Evolutionary conservation across 129 eudicot genomes (phyloP).

Genomic region (Flaveria linearis): DNA sequence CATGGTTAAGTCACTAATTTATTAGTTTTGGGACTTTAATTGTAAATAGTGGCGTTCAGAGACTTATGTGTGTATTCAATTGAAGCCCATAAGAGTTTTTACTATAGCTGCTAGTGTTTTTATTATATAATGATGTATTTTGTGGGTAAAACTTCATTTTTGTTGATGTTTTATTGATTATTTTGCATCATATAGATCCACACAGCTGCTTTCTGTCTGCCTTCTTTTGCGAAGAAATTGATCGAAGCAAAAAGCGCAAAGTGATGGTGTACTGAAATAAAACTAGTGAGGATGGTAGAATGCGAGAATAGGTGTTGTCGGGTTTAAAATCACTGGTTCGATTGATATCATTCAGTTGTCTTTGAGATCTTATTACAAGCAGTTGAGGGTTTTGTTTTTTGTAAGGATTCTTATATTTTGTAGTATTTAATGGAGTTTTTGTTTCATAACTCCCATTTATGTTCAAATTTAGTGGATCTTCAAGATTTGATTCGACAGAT

Average conservation of each 20-base stretch:
- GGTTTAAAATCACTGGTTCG: not conserved
- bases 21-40: not conserved
- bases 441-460: not conserved
- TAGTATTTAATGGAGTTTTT: slow-evolving; percentile 2
- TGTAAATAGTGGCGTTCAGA: no score
- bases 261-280: not conserved
- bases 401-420: not conserved
- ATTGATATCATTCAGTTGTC: not conserved
- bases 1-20: not conserved
- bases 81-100: no score
- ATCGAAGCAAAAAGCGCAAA: slow-evolving; percentile 58
- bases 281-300: not conserved
- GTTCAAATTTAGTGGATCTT: not conserved
- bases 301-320: slow-evolving; percentile 24
- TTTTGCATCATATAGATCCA: slow-evolving; percentile 55
- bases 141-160: not conserved
- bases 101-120: no score
- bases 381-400: slow-evolving; percentile 27
- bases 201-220: slow-evolving; percentile 84
- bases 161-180: not conserved
- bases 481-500: no score
- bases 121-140: not conserved
- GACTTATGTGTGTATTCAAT: no score
- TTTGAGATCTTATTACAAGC: slow-evolving; percentile 14
- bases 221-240: slow-evolving; percentile 83